phyloP scores from a whole-genome alignment of 805 yeast genomes.

The Wickerhamomyces bisporus region DNA sequence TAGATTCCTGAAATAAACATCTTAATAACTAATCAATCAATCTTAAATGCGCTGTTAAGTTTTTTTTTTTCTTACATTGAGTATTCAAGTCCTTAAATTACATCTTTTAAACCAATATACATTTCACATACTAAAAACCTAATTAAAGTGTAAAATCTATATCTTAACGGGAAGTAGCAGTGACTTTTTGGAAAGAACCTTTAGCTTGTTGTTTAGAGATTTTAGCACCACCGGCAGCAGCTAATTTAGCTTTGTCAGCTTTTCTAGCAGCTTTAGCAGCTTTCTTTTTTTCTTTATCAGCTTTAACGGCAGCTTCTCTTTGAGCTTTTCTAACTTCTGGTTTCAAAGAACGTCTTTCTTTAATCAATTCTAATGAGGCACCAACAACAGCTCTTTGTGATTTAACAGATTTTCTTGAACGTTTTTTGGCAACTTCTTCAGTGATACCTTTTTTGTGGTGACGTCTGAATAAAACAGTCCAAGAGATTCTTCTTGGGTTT shows the following conservation, averaged over 20 bases:
- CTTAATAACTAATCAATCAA: too few relatives aligned
- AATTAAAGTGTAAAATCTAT: conserved; percentile 4
- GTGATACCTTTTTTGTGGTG: conserved; percentile 99
- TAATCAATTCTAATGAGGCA: conserved; percentile 97
- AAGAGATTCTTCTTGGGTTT: conserved; percentile 99
- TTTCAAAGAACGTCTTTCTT: conserved; percentile 93
- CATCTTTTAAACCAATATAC: conserved; percentile 9
- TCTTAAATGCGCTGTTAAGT: too few relatives aligned
- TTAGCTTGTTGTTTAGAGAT: conserved; percentile 94
- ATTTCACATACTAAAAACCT: conserved; percentile 6
- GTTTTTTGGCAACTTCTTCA: conserved; percentile 97
- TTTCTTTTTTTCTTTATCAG: conserved; percentile 86
- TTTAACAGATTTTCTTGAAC: conserved; percentile 96
- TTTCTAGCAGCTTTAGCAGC: conserved; percentile 91
- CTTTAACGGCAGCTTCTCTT: conserved; percentile 83
- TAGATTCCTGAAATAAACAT: too few relatives aligned
- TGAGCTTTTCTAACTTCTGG: conserved; percentile 98
- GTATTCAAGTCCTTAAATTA: too few relatives aligned
- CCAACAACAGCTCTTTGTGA: conserved; percentile 99
- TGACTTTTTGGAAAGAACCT: conserved; percentile 97
- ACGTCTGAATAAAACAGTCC: conserved; percentile 99
- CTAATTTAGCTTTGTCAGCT: conserved; percentile 83
- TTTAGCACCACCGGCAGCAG: conserved; percentile 71
- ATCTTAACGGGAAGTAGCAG: conserved; percentile 91
- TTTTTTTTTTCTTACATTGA: too few relatives aligned